phyloP scores from a whole-genome alignment of 352 stramenopile genomes.

The Globisporangium nodosum region DNA sequence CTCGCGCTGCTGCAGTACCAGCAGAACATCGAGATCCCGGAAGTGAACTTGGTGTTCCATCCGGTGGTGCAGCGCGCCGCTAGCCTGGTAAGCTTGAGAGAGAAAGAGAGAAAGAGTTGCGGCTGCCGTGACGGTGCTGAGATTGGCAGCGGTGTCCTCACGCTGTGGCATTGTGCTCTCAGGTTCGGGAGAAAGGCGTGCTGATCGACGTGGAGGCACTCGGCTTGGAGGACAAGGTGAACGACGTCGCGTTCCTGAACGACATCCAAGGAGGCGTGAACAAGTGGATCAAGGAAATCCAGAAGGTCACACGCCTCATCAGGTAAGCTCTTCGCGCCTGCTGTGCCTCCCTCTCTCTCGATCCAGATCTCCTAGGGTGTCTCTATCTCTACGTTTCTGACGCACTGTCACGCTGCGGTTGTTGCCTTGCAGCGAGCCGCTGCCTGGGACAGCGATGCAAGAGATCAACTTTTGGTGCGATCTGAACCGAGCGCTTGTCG shows the following conservation, averaged over 20 bases:
- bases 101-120: too few relatives aligned
- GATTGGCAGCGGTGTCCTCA: not conserved
- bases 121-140: not conserved
- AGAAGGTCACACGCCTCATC: constrained; percentile 89
- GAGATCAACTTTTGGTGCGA: constrained; percentile 96
- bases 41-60: constrained; percentile 88
- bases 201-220: constrained; percentile 79
- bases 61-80: constrained; percentile 81
- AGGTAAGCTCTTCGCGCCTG: constrained; percentile 20
- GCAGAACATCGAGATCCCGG: constrained; percentile 93
- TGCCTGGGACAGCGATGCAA: constrained; percentile 86
- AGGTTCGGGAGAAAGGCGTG: constrained; percentile 69
- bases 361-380: too few relatives aligned
- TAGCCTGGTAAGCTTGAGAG: constrained; percentile 22
- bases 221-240: constrained; percentile 75
- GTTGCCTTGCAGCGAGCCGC: constrained; percentile 42
- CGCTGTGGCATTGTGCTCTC: not conserved
- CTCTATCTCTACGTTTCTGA: not conserved
- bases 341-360: not conserved
- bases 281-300: constrained; percentile 94
- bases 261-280: constrained; percentile 88
- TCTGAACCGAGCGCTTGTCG: constrained; percentile 84
- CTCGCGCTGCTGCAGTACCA: constrained; percentile 92
- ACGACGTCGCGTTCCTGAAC: constrained; percentile 83
- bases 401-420: constrained; percentile 2